Evolutionary conservation across 2,329 filamentous ascomycete genomes (phyloP), one percentile per base, ranked within the genome.

Genomic region (Arthrinium puccinioides): DNA sequence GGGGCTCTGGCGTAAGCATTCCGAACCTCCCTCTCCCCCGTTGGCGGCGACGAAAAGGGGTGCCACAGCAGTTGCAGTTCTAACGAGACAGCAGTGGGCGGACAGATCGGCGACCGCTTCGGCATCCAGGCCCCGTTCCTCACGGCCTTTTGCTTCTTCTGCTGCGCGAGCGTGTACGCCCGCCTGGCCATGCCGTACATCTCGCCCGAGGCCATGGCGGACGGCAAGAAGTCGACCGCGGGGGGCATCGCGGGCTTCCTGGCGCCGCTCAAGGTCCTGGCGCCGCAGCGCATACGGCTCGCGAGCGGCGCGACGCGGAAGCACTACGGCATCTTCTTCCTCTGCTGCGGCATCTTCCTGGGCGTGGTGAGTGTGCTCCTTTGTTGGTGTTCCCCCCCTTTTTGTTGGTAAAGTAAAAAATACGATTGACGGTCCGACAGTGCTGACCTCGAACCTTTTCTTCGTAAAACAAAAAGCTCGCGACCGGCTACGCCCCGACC

Each of bases 61-160:
- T 9, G 32, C 19, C 24, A 13, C 10, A 11, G 5, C 15, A n/a
- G n/a, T n/a, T n/a, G n/a, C n/a, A n/a, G n/a, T n/a, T n/a, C n/a
- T n/a, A n/a, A n/a, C n/a, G n/a, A n/a, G n/a, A 26, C 14, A 24
- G 18, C 15, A 72, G 67, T 72, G 2, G 82, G 82, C 5, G 82
- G 82, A 5, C 57, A 82, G 31, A 64, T 84, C 4, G 79, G 79
- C 5, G 79, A 85, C 43, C 56, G 60, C 0, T 79, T 78, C 41
- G 74, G 76, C 10, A 80, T 85, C 39, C 62, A 70, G 3, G 69
- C 74, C 4, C 82, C 82, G 0, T 87, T 86, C 49, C 69, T 78
- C 29, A 67, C 76, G 0, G 80, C 82, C 0, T 70, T 81, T 14
- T 61, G 69, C 14, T 62, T 80, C 0, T 85, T 76, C 41, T 52